Evolutionary conservation across 352 stramenopile genomes (phyloP), one percentile per base, ranked within the genome.

Genomic region (Phytophthora cactorum): DNA sequence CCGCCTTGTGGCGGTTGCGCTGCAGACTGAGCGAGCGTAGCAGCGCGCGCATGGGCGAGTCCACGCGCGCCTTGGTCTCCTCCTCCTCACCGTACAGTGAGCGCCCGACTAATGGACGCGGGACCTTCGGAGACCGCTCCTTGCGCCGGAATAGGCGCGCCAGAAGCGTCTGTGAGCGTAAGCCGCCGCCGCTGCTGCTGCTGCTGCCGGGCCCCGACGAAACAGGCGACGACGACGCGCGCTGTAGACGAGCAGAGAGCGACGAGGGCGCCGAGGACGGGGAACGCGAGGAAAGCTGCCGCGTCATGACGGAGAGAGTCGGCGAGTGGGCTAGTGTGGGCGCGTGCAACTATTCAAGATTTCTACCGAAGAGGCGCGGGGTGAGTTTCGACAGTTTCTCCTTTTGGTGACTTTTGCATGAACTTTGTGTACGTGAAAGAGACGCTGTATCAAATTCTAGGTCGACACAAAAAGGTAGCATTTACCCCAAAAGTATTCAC

Each of bases 111-210:
- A 66, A 45, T 3, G 50, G 36, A 10, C n/a, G 50, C 8, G 59
- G 52, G 27, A 50, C 17, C 25, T 41, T 27, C 11, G 65, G 65
- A 17, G 61, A 59, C 9, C 63, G 67, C 4, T 72, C 68, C 34
- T 74, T 78, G n/a, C 71, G 69, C 17, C 74, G 74, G 52, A 82
- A 82, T 22, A 82, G 58, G 15, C 72, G 64, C 17, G 72, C 50
- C 28, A 82, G 53, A 1, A 79, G 63, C 54, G 68, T 76, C 43
- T 74, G 75, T 22, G 65, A 59, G 31, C 70, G 59, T 34, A 52
- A 3, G 2, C 57, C 39, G 43, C 22, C 31, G 34, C 46, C 25
- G 39, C 39, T 66, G 34, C 25, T 15, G n/a, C 36, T 43, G 36
- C 36, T 34, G 53, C 46, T 72, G 32, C 31, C 14, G 12, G 53